phyloP scores from a whole-genome alignment of 441 rosid species.

The Caryocar brasiliense region DNA sequence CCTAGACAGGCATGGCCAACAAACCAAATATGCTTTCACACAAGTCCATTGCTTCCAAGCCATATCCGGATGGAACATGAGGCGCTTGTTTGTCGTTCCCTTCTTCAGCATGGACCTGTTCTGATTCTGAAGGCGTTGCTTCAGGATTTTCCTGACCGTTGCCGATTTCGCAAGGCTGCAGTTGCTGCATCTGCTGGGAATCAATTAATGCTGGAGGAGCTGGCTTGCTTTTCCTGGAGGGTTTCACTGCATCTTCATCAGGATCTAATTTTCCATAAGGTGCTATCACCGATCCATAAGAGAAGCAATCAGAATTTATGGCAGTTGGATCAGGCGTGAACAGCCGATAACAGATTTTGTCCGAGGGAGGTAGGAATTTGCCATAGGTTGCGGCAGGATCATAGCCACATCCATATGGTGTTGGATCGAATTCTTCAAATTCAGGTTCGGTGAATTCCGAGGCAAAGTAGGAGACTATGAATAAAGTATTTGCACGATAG shows the following conservation, averaged over 20 bases:
- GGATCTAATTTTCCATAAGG: constrained; percentile 18
- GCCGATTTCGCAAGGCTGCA: not conserved
- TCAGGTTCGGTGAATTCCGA: constrained; percentile 33
- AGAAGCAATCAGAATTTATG: constrained; percentile 13
- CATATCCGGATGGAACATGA: constrained; percentile 55
- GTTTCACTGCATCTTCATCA: constrained; percentile 11
- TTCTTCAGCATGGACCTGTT: constrained; percentile 4
- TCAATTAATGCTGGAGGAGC: too few relatives aligned
- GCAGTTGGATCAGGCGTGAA: constrained; percentile 8
- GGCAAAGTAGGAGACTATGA: constrained; percentile 30
- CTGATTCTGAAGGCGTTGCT: not conserved
- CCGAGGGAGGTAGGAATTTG: constrained; percentile 54
- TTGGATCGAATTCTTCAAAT: constrained; percentile 59
- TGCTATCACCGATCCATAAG: constrained; percentile 19
- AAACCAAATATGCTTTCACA: constrained; percentile 67
- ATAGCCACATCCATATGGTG: constrained; percentile 69
- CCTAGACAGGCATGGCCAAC: constrained; percentile 55
- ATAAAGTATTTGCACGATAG: constrained; percentile 19
- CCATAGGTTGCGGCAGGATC: constrained; percentile 52
- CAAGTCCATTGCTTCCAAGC: constrained; percentile 65
- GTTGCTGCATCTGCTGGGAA: not conserved
- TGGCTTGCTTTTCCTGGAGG: constrained; percentile 8
- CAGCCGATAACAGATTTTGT: constrained; percentile 46
- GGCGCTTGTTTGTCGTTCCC: constrained; percentile 12
- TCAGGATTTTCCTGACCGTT: not conserved